Evolutionary conservation across 2,329 filamentous ascomycete genomes (phyloP).

Genomic region (Microdochium paspali): DNA sequence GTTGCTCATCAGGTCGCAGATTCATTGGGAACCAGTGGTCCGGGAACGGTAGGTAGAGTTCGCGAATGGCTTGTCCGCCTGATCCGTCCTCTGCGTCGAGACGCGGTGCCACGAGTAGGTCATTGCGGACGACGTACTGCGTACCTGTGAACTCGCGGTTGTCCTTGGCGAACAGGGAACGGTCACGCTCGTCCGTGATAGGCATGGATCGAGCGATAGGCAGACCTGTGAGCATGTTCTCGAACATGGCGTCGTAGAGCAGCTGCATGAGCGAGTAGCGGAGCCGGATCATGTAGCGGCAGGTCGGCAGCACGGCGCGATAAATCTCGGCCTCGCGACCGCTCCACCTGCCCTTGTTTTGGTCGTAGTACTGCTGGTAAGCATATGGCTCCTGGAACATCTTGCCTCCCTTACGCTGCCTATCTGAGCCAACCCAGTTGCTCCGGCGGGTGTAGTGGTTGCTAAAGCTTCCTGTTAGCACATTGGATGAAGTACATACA

Average conservation of each 20-base stretch:
- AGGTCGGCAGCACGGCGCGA: slow-evolving; percentile 16
- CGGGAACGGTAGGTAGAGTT: slow-evolving; percentile 22
- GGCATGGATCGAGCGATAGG: slow-evolving; percentile 25
- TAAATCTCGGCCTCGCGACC: slow-evolving; percentile 10
- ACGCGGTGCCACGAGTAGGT: slow-evolving; percentile 21
- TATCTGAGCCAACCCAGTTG: background rate
- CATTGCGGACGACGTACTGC: slow-evolving; percentile 22
- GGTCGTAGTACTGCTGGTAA: slow-evolving; percentile 7
- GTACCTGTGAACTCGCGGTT: background rate
- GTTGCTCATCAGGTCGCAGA: slow-evolving; percentile 16
- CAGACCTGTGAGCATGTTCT: slow-evolving; percentile 24
- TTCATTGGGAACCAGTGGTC: slow-evolving; percentile 24
- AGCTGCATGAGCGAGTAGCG: slow-evolving; percentile 26
- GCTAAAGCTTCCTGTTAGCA: no score
- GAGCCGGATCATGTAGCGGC: slow-evolving; percentile 22
- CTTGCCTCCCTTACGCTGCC: background rate
- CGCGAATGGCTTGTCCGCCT: slow-evolving; percentile 9
- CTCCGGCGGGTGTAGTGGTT: slow-evolving; percentile 22
- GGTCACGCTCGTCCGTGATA: slow-evolving; percentile 8
- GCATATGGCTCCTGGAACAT: slow-evolving; percentile 21
- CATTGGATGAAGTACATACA: no score
- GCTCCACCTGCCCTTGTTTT: background rate
- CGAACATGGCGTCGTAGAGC: slow-evolving; percentile 28
- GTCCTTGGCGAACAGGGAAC: background rate
- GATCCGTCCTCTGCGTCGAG: slow-evolving; percentile 7